phyloP scores from a whole-genome alignment of 148 eudicot species.

The Fagopyrum esculentum region DNA sequence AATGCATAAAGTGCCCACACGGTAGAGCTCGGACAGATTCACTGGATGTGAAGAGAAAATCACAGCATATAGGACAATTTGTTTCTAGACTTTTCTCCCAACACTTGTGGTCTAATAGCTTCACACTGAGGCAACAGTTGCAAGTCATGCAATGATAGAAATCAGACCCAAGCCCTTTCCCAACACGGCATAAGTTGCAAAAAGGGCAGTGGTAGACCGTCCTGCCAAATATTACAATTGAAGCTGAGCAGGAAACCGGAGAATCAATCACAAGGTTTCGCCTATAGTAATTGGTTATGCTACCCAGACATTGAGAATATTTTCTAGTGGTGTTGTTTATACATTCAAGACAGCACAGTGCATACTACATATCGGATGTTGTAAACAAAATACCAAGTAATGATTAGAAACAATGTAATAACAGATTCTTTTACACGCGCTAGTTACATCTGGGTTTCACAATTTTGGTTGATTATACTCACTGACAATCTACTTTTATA shows the following conservation, averaged over 20 bases:
- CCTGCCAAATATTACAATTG: slow-evolving; percentile 30
- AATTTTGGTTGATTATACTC: not conserved
- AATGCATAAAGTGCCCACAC: slow-evolving; percentile 95
- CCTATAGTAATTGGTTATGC: not conserved
- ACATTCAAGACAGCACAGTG: not conserved
- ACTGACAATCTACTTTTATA: not conserved
- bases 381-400: not conserved
- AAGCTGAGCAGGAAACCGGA: not conserved
- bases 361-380: no score
- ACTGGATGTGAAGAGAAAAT: slow-evolving; percentile 85
- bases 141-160: slow-evolving; percentile 96
- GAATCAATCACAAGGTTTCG: slow-evolving; percentile 7
- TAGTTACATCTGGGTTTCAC: not conserved
- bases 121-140: slow-evolving; percentile 74
- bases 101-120: slow-evolving; percentile 75
- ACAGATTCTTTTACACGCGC: not conserved
- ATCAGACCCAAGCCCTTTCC: slow-evolving; percentile 72
- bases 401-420: not conserved
- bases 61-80: slow-evolving; percentile 94
- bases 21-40: slow-evolving; percentile 77
- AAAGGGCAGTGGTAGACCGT: slow-evolving; percentile 85
- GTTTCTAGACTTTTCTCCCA: slow-evolving; percentile 84
- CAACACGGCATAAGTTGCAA: slow-evolving; percentile 84
- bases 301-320: not conserved
- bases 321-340: not conserved